Base-by-base conservation (phyloP, 768 basidiomycete species). In the Pleurotus sapidus region DNA sequence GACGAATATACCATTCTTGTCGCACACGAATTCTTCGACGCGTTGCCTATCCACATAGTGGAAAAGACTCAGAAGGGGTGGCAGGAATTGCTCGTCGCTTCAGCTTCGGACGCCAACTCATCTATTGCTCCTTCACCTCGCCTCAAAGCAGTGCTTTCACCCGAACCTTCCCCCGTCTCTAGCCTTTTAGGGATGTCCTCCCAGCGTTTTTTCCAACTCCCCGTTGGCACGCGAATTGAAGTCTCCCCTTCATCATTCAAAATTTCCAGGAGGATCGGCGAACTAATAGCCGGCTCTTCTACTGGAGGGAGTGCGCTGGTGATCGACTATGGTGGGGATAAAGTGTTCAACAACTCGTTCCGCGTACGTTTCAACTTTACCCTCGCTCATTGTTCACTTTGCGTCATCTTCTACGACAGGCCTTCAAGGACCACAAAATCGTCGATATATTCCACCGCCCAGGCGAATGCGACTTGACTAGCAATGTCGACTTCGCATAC, bases 1-100 rank as follows among this genome's bases (percentile, higher is more conserved):
- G 72, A 75, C 8, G 67, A 70, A 49, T 98, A 87, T 69, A 95
- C 94, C 0, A 85, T 97, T 77, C 69, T 97, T 20, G 74, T 98
- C 14, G 97, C 97, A 0, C 95, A 99, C 70, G 97, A 98, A 67
- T 96, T 98, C 73, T 98, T 99, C 60, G 97, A 98, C 68, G 95
- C 95, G 0, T 77, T 99, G 45, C 96, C 97, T 0, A 86, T 98
- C 47, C 92, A 97, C 69, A 75, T 95, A 38, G 74, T 98, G 38
- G 86, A 96, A 77, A 93, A 85, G 86, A 86, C 81, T 9, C 72
- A 82, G 40, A 75, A 84, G 20, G 93, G 91, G 4, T 98, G 91
- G 88, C 83, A 89, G 53, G 96, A 98, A 72, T 82, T 98, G 1
- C 75, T 93, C 60, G 82, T 98, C 17, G 83, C 84, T 49, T 77